Percentiles rank a stretch among this genome's conserved stretches.
phyloP scores from a whole-genome alignment of 441 rosid species.

The Bruguiera hainesii region DNA sequence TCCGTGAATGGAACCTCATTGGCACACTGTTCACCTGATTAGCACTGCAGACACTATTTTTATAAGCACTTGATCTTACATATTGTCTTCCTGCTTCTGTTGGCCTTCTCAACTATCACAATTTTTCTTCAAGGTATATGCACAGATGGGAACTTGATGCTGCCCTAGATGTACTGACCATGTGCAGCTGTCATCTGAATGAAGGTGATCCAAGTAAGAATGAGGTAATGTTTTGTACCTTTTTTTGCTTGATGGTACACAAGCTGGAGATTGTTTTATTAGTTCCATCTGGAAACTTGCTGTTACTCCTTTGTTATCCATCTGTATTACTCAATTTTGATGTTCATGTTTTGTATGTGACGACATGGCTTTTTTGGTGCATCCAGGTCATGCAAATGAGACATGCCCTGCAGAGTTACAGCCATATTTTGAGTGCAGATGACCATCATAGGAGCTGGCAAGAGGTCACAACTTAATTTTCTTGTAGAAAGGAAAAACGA shows the following conservation, averaged over 20 bases:
- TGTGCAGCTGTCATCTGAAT: slow-evolving; percentile 95
- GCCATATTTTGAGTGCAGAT: slow-evolving; percentile 87
- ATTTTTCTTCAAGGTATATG: slow-evolving; percentile 59
- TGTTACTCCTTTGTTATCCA: slow-evolving; percentile 1
- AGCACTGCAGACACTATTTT: background rate
- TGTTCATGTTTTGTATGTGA: background rate
- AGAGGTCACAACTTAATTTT: slow-evolving; percentile 58
- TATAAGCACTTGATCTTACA: background rate
- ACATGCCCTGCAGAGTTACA: slow-evolving; percentile 86
- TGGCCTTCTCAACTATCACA: background rate
- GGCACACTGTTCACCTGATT: no score
- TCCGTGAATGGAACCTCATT: no score
- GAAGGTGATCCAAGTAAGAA: slow-evolving; percentile 56
- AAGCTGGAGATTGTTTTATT: slow-evolving; percentile 11
- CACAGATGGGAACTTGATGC: slow-evolving; percentile 92
- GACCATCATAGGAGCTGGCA: slow-evolving; percentile 95
- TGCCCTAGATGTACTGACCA: slow-evolving; percentile 92
- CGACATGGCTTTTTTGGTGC: slow-evolving; percentile 19
- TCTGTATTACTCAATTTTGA: slow-evolving; percentile 7
- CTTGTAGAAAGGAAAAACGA: slow-evolving; percentile 12
- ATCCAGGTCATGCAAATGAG: slow-evolving; percentile 76
- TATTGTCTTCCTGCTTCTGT: background rate
- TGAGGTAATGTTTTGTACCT: slow-evolving; percentile 48
- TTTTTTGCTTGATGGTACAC: background rate
- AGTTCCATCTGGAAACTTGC: slow-evolving; percentile 6